phyloP scores from a whole-genome alignment of 1,284 basidiomycete genomes.

The Grifola frondosa region DNA sequence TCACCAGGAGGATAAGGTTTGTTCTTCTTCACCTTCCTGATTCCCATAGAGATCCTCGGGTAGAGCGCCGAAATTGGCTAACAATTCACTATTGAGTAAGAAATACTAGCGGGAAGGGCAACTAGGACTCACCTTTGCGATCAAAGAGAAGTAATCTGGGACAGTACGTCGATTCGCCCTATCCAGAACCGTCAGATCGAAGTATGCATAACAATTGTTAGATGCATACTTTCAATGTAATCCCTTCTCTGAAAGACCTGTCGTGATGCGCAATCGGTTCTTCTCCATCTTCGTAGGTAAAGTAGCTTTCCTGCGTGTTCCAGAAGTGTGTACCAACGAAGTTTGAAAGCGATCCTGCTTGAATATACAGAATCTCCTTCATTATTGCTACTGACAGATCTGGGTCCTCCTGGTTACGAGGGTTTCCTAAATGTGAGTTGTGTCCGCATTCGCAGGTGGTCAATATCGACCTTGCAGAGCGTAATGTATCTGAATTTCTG shows the following conservation, averaged over 20 bases:
- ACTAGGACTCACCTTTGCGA: slow-evolving; percentile 49
- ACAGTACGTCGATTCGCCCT: slow-evolving; percentile 59
- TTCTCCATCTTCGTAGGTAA: slow-evolving; percentile 48
- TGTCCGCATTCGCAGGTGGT: too few relatives aligned
- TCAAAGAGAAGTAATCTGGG: slow-evolving; percentile 69
- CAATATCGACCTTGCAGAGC: too few relatives aligned
- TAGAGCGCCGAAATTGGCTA: slow-evolving; percentile 68
- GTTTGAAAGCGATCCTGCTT: slow-evolving; percentile 68
- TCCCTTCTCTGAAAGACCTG: slow-evolving; percentile 65
- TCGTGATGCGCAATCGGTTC: slow-evolving; percentile 49
- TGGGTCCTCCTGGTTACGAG: too few relatives aligned
- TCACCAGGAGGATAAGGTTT: slow-evolving; percentile 28
- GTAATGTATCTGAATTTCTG: too few relatives aligned
- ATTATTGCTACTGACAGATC: too few relatives aligned
- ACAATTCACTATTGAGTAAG: slow-evolving; percentile 3
- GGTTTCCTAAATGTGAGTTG: too few relatives aligned
- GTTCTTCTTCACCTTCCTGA: slow-evolving; percentile 27
- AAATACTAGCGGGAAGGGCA: background rate
- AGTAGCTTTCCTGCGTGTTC: slow-evolving; percentile 76
- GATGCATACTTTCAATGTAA: slow-evolving; percentile 39
- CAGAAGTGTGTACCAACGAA: slow-evolving; percentile 75
- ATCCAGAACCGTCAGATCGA: too few relatives aligned
- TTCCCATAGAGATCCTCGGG: slow-evolving; percentile 41
- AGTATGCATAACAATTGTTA: slow-evolving; percentile 5
- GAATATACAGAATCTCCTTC: slow-evolving; percentile 77